These are phyloP conservation scores for Phytophthora pseudosyringae DNA, from an alignment of 352 stramenopile species.

Conservation along the genomic window DNA sequence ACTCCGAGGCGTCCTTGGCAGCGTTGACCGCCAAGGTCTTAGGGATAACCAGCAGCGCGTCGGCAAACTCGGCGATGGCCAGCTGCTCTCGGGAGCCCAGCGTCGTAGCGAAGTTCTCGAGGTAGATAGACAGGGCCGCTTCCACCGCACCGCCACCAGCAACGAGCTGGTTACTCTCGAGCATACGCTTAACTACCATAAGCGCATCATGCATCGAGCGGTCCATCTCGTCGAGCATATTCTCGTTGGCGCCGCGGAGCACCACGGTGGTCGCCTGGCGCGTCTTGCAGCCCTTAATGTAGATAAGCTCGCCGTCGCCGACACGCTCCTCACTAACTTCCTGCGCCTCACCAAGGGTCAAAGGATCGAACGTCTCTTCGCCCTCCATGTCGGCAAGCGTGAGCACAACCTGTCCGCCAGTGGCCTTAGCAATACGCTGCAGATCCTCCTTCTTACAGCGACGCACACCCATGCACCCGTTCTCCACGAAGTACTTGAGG, in stretches of 20 bases:
- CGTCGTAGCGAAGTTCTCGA: constrained; percentile 98
- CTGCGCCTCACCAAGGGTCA: constrained; percentile 92
- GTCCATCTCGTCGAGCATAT: constrained; percentile 99
- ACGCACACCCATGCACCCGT: constrained; percentile 96
- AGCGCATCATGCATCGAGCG: constrained; percentile 98
- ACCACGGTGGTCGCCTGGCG: constrained; percentile 96
- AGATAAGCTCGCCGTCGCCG: constrained; percentile 99
- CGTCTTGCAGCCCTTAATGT: constrained; percentile 97
- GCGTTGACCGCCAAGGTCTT: constrained; percentile 99
- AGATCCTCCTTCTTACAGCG: constrained; percentile 99
- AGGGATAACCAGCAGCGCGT: constrained; percentile 98
- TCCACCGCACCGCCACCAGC: constrained; percentile 98
- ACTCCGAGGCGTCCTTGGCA: constrained; percentile 98
- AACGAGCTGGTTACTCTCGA: constrained; percentile 99
- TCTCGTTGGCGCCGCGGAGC: constrained; percentile 99
- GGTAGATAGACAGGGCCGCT: constrained; percentile 97
- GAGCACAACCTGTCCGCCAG: constrained; percentile 95
- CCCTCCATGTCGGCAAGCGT: constrained; percentile 99
- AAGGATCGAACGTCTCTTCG: constrained; percentile 96
- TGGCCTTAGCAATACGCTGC: constrained; percentile 98
- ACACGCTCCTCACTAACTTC: constrained; percentile 97
- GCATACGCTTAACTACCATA: constrained; percentile 99
- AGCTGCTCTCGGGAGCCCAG: constrained; percentile 98
- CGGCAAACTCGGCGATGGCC: constrained; percentile 98
- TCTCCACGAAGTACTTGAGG: constrained; percentile 99